These are phyloP conservation scores for Cladorrhinum sp. DNA, from an alignment of 2,329 filamentous ascomycete genomes.

Conservation along the genomic window DNA sequence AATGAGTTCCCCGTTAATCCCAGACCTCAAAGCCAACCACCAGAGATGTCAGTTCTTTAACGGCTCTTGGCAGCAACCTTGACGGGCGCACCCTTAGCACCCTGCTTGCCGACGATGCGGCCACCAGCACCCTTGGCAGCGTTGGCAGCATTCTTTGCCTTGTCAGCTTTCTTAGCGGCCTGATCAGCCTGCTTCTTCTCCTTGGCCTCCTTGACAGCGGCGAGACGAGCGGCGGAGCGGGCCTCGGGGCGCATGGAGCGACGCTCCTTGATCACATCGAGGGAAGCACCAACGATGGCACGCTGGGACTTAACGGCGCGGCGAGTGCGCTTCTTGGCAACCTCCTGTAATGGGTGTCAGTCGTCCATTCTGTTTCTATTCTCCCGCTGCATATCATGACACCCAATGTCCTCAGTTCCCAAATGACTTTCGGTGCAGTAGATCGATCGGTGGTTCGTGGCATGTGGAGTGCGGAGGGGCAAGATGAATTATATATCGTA, in stretches of 20 bases:
- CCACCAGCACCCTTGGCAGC: slow-evolving; percentile 68
- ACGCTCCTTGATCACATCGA: slow-evolving; percentile 99
- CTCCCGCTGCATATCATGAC: slow-evolving; percentile 7
- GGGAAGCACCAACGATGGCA: slow-evolving; percentile 97
- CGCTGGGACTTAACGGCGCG: slow-evolving; percentile 98
- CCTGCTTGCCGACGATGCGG: slow-evolving; percentile 93
- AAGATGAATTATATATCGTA: slow-evolving; percentile 36
- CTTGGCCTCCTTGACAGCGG: slow-evolving; percentile 96
- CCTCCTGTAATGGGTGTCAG: slow-evolving; percentile 70
- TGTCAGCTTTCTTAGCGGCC: slow-evolving; percentile 97
- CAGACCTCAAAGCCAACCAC: slow-evolving; percentile 19
- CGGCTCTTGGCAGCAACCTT: slow-evolving; percentile 87
- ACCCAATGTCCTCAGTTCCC: not conserved
- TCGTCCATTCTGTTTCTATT: slow-evolving; percentile 11
- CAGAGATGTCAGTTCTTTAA: slow-evolving; percentile 49
- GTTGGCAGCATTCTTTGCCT: slow-evolving; percentile 83
- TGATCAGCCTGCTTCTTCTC: slow-evolving; percentile 90
- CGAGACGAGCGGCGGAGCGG: slow-evolving; percentile 81
- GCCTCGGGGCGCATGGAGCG: slow-evolving; percentile 92
- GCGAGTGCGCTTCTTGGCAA: slow-evolving; percentile 99
- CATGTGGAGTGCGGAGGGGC: slow-evolving; percentile 12
- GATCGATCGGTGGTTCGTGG: slow-evolving; percentile 2
- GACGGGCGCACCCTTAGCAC: slow-evolving; percentile 80
- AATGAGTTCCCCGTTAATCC: slow-evolving; percentile 13
- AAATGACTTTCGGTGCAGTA: not conserved